phyloP scores from a whole-genome alignment of 2,329 filamentous ascomycete species.

The Curvularia verruculosa region DNA sequence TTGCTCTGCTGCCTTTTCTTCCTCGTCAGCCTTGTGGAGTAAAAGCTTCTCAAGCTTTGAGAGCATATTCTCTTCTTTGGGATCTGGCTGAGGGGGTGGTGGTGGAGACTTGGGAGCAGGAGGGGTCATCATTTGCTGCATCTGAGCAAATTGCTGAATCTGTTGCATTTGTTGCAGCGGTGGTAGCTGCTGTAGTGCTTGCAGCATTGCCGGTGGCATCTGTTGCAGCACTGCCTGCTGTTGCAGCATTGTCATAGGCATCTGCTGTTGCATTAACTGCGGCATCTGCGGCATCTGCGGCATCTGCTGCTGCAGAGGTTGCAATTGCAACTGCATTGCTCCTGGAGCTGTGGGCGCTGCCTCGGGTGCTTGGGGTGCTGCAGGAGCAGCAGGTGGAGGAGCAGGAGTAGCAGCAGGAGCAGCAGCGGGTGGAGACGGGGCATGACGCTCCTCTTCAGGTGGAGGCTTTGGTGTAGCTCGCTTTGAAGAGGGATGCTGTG shows the following conservation, averaged over 20 bases:
- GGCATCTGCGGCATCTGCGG: conserved; percentile 8
- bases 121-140: conserved; percentile 10
- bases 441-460: conserved; percentile 25
- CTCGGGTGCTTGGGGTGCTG: conserved; percentile 26
- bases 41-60: conserved; percentile 39
- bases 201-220: conserved; percentile 8
- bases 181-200: conserved; percentile 1
- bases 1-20: conserved; percentile 35
- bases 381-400: conserved; percentile 11
- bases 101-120: conserved; percentile 26
- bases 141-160: conserved; percentile 13
- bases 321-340: conserved; percentile 13
- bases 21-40: conserved; percentile 39
- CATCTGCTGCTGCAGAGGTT: conserved; percentile 11
- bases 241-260: conserved; percentile 8
- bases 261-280: too few relatives aligned
- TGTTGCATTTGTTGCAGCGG: conserved; percentile 3
- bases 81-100: conserved; percentile 27
- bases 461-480: conserved; percentile 37
- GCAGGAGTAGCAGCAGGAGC: conserved; percentile 11
- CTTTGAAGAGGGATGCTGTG: conserved; percentile 34
- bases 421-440: conserved; percentile 30
- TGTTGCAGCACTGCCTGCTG: conserved; percentile 10
- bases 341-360: conserved; percentile 20
- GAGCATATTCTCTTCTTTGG: conserved; percentile 42